Evolutionary conservation across 805 yeast genomes (phyloP).

Genomic region (Nadsonia fulvescens): DNA sequence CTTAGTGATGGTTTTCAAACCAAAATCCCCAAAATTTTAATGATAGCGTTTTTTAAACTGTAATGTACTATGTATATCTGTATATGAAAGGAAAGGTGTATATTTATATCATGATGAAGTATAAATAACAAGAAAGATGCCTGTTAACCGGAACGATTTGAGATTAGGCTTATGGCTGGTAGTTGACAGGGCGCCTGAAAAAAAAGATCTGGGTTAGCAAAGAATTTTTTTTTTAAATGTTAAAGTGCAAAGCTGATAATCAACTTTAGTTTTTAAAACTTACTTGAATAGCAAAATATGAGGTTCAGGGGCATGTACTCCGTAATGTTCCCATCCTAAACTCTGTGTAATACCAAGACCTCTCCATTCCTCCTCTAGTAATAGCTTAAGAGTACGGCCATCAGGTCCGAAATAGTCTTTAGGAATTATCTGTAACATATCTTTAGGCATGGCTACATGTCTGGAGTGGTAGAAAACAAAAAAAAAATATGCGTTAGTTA

Average conservation of each 20-base stretch:
- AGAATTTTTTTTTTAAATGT: no score
- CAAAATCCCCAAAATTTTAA: no score
- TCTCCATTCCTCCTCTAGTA: constrained; percentile 95
- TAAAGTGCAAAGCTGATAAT: constrained; percentile 7
- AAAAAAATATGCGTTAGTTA: constrained; percentile 3
- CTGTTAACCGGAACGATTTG: no score
- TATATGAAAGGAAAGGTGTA: no score
- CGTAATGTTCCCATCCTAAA: constrained; percentile 95
- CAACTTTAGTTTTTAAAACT: constrained; percentile 4
- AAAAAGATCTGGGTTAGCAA: no score
- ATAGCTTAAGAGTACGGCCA: constrained; percentile 80
- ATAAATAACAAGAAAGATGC: no score
- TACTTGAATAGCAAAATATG: constrained; percentile 74
- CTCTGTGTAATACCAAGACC: constrained; percentile 95
- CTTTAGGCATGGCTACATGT: constrained; percentile 93
- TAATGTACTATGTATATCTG: no score
- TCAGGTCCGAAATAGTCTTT: constrained; percentile 85
- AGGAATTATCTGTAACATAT: constrained; percentile 86
- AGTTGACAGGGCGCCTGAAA: constrained; percentile 6
- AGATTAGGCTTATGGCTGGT: no score
- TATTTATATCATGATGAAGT: no score
- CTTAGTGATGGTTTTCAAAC: no score
- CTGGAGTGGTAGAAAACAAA: constrained; percentile 20
- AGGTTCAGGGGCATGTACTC: constrained; percentile 97
- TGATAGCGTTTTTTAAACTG: no score